These are phyloP conservation scores for Coemansia guatemalensis DNA, from an alignment of 192 early-diverging fungal genomes.

Conservation along the genomic window DNA sequence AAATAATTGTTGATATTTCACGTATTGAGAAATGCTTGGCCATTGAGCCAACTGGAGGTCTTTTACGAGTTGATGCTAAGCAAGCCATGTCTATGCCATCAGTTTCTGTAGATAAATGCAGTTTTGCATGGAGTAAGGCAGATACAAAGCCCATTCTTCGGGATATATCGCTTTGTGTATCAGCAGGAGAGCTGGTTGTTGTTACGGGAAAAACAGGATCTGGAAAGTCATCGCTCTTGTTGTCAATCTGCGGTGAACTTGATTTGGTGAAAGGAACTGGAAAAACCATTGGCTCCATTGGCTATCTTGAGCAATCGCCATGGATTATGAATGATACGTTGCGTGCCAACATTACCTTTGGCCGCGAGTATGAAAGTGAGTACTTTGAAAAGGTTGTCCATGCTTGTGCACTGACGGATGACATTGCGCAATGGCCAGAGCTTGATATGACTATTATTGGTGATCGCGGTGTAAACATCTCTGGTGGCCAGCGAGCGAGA, in stretches of 20 bases:
- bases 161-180: slow-evolving; percentile 55
- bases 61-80: too few relatives aligned
- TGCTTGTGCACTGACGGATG: slow-evolving; percentile 27
- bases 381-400: slow-evolving; percentile 58
- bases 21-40: too few relatives aligned
- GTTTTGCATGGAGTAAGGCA: too few relatives aligned
- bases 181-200: slow-evolving; percentile 51
- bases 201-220: slow-evolving; percentile 64
- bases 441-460: slow-evolving; percentile 5
- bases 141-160: neutral
- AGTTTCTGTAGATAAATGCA: too few relatives aligned
- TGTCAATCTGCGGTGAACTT: slow-evolving; percentile 10
- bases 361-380: slow-evolving; percentile 57
- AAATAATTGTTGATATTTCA: too few relatives aligned
- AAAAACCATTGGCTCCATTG: slow-evolving; percentile 53
- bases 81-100: too few relatives aligned
- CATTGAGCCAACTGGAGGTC: too few relatives aligned
- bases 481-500: too few relatives aligned
- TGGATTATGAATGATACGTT: too few relatives aligned
- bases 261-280: slow-evolving; percentile 44
- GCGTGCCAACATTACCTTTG: too few relatives aligned
- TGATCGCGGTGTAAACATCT: too few relatives aligned
- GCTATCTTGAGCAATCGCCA: too few relatives aligned
- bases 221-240: slow-evolving; percentile 76
- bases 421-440: slow-evolving; percentile 23